phyloP scores from a whole-genome alignment of 768 basidiomycete species.

The Boletales sp. region DNA sequence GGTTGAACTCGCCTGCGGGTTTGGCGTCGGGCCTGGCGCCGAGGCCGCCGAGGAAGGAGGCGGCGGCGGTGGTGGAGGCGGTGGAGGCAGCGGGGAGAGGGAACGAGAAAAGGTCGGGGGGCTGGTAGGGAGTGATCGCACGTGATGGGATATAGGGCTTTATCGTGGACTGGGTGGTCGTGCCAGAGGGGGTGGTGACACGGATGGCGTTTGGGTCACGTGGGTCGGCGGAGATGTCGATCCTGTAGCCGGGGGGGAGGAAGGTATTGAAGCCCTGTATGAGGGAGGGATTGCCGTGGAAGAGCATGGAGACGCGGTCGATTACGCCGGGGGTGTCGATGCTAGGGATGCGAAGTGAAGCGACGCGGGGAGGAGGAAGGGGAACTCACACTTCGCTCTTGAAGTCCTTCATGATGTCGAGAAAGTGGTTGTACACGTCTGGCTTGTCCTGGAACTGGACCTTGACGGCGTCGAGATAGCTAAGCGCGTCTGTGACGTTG shows the following conservation, averaged over 20 bases:
- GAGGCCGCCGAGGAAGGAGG: conserved; percentile 62
- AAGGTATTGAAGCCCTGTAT: conserved; percentile 99
- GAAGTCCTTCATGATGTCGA: conserved; percentile 99
- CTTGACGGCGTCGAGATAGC: conserved; percentile 94
- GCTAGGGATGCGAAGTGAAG: conserved; percentile 37
- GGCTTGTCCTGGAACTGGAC: conserved; percentile 85
- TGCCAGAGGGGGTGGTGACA: conserved; percentile 78
- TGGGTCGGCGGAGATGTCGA: conserved; percentile 77
- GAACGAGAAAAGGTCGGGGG: conserved; percentile 44
- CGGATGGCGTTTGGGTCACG: conserved; percentile 69
- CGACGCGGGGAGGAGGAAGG: background rate
- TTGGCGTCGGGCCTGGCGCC: conserved; percentile 50
- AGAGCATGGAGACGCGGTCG: conserved; percentile 88
- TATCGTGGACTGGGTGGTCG: conserved; percentile 60
- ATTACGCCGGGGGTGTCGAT: conserved; percentile 99
- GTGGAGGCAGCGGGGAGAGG: conserved; percentile 36
- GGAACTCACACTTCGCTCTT: conserved; percentile 84
- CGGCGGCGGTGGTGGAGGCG: conserved; percentile 50
- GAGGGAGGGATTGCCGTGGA: conserved; percentile 83
- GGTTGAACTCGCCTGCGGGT: conserved; percentile 73
- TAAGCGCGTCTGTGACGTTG: conserved; percentile 91
- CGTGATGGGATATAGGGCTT: conserved; percentile 41
- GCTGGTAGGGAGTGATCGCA: conserved; percentile 51
- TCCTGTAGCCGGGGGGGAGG: conserved; percentile 89
- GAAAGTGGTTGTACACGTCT: conserved; percentile 90